These are phyloP conservation scores for Zizania latifolia DNA, from an alignment of 176 grass and related monocot species.

Conservation along the genomic window DNA sequence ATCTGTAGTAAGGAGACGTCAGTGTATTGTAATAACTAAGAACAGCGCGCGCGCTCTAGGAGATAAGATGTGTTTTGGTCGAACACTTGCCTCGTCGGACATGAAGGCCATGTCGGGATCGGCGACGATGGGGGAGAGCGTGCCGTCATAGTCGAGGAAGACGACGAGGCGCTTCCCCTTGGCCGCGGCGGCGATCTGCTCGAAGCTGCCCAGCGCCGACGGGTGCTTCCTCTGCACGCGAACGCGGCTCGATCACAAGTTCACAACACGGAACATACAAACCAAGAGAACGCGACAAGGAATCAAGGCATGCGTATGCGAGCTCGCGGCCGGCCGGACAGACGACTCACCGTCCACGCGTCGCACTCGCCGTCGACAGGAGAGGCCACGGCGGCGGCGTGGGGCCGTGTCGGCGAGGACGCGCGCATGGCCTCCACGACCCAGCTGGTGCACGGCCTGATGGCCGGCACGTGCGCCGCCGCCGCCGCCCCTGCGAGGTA, in stretches of 20 bases:
- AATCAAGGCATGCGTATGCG: too few relatives aligned
- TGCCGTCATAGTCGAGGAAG: constrained; percentile 97
- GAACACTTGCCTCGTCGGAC: constrained; percentile 42
- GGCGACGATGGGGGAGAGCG: constrained; percentile 89
- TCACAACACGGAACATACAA: background rate
- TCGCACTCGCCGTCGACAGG: constrained; percentile 34
- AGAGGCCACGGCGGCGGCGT: constrained; percentile 19
- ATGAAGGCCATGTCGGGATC: constrained; percentile 91
- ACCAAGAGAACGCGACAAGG: background rate
- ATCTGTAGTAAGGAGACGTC: constrained; percentile 45
- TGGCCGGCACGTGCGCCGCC: background rate
- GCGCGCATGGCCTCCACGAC: constrained; percentile 75
- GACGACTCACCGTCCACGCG: constrained; percentile 61
- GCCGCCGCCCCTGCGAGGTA: too few relatives aligned
- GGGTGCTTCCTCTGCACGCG: constrained; percentile 48
- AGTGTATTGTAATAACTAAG: too few relatives aligned
- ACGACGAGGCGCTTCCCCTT: constrained; percentile 65
- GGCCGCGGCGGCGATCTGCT: constrained; percentile 57
- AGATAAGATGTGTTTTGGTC: background rate
- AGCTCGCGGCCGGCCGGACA: too few relatives aligned
- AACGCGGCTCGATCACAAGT: background rate
- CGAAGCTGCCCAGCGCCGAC: constrained; percentile 67
- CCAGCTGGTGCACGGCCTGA: constrained; percentile 25
- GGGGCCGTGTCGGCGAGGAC: constrained; percentile 61
- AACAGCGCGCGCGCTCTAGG: too few relatives aligned